A percentile compares a stretch with the other conserved stretches of the same genome.
These are phyloP conservation scores for Sclerospora graminicola DNA, from an alignment of 352 stramenopile genomes.

Conservation along the genomic window DNA sequence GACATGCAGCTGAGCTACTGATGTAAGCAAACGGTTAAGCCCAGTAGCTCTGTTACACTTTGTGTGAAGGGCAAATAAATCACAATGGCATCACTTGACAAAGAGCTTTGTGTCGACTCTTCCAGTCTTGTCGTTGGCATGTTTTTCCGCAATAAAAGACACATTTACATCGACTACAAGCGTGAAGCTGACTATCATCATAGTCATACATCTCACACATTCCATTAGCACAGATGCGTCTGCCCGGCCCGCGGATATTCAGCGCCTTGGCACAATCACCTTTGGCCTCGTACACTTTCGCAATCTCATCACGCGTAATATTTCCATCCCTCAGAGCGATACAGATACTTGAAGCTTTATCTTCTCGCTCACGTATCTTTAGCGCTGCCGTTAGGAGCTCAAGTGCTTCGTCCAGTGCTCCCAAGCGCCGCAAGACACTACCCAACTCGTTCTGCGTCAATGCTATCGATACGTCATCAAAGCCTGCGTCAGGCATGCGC, in stretches of 20 bases:
- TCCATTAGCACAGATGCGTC: constrained; percentile 44
- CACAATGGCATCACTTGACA: constrained; percentile 30
- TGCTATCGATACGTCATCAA: constrained; percentile 47
- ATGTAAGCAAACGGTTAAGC: constrained; percentile 12
- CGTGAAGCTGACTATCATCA: constrained; percentile 21
- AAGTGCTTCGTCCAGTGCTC: constrained; percentile 38
- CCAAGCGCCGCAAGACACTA: constrained; percentile 34
- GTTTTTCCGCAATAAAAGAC: constrained; percentile 61
- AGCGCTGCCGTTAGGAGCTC: constrained; percentile 34
- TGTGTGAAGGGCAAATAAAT: too few relatives aligned
- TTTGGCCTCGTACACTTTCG: constrained; percentile 55
- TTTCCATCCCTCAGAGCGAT: constrained; percentile 49
- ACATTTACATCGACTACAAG: constrained; percentile 51
- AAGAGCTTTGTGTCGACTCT: constrained; percentile 37
- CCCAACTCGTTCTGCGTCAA: constrained; percentile 50
- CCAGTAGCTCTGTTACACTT: too few relatives aligned
- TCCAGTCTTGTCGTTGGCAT: constrained; percentile 62
- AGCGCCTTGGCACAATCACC: constrained; percentile 40
- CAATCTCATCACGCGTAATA: constrained; percentile 57
- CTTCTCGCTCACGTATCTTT: constrained; percentile 28
- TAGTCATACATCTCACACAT: constrained; percentile 45
- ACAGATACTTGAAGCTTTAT: constrained; percentile 19
- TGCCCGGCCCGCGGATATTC: constrained; percentile 24
- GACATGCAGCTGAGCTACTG: too few relatives aligned
- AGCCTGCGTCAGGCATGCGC: constrained; percentile 36